phyloP scores from a whole-genome alignment of 2,329 filamentous ascomycete genomes.

The Karstenula rhodostoma region DNA sequence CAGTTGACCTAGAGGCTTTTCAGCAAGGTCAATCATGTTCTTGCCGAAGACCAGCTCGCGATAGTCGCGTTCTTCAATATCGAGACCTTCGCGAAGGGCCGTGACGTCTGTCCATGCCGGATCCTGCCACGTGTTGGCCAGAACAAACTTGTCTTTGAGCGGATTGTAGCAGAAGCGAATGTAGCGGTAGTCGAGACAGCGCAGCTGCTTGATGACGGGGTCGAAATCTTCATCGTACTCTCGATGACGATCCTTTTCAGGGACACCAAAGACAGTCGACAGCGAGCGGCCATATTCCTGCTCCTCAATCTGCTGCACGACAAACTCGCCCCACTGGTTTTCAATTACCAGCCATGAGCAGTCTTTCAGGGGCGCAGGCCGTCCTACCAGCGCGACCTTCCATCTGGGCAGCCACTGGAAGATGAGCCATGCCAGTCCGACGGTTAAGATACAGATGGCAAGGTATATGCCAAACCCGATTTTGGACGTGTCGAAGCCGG shows the following conservation, averaged over 20 bases:
- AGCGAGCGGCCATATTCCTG: constrained; percentile 68
- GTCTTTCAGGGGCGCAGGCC: constrained; percentile 70
- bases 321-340: constrained; percentile 96
- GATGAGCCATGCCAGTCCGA: constrained; percentile 82
- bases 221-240: constrained; percentile 77
- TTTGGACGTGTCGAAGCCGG: constrained; percentile 83
- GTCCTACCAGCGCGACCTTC: constrained; percentile 80
- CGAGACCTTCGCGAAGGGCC: constrained; percentile 78
- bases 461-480: constrained; percentile 75
- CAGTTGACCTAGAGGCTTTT: constrained; percentile 84
- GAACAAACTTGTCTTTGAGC: constrained; percentile 83
- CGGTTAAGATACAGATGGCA: constrained; percentile 73
- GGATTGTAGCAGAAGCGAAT: constrained; percentile 93
- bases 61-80: constrained; percentile 84
- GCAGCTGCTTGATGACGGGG: constrained; percentile 76
- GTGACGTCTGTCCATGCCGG: constrained; percentile 84
- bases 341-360: constrained; percentile 95
- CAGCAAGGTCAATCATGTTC: constrained; percentile 91
- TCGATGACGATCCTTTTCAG: constrained; percentile 70
- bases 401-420: constrained; percentile 90
- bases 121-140: constrained; percentile 93
- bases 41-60: constrained; percentile 87
- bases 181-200: constrained; percentile 89
- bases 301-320: constrained; percentile 72
- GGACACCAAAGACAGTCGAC: constrained; percentile 73